A percentile compares a stretch with the other conserved stretches of the same genome.
phyloP scores from a whole-genome alignment of 768 basidiomycete species.

The Xerocomellus chrysenteron region DNA sequence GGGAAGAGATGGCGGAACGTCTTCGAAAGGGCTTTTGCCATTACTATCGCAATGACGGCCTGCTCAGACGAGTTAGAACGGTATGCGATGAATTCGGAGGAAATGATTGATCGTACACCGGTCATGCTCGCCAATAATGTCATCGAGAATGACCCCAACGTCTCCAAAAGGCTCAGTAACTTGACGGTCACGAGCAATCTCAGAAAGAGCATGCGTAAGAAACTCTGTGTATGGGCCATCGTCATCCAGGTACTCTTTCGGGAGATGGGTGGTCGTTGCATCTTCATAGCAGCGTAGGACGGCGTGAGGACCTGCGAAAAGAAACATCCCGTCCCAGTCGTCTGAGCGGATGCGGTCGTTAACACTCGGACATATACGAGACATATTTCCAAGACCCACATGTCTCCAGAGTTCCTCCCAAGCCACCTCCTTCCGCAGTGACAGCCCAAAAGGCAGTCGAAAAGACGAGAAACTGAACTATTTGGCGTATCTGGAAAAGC shows the following conservation, averaged over 20 bases:
- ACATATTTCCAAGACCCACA: background rate
- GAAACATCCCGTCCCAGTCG: background rate
- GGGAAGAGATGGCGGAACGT: background rate
- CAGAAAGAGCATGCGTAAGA: background rate
- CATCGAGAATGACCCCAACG: constrained; percentile 2
- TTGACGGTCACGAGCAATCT: background rate
- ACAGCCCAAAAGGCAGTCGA: background rate
- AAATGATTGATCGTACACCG: background rate
- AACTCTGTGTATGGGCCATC: background rate
- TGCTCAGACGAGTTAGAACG: background rate
- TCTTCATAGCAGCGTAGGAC: constrained; percentile 8
- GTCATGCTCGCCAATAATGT: background rate
- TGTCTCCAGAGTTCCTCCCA: too few species aligned
- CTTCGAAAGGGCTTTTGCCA: too few species aligned
- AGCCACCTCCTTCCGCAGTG: background rate
- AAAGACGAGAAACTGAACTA: background rate
- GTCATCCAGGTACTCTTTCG: background rate
- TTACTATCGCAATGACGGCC: background rate
- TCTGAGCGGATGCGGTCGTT: background rate
- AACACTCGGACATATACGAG: background rate
- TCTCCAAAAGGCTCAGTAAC: background rate
- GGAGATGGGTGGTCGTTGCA: background rate
- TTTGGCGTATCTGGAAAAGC: background rate
- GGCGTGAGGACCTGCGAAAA: constrained; percentile 9
- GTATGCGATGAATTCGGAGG: background rate